Base-by-base conservation (phyloP, 495 filamentous ascomycete genomes). In the Neurospora africana region DNA sequence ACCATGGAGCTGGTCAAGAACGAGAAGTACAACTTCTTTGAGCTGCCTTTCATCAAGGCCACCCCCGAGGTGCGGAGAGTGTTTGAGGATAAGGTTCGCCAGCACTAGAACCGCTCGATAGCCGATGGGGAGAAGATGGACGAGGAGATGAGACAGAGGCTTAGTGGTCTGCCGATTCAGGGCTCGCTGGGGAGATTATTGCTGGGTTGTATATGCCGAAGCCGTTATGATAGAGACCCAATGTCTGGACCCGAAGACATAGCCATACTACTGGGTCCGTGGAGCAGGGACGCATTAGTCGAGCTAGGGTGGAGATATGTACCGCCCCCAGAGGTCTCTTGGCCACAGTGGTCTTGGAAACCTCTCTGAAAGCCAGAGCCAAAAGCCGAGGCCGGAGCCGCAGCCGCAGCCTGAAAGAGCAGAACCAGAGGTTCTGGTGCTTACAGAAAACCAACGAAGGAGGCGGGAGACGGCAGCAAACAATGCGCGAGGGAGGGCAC, bases 1-100 rank as follows among this genome's bases (percentile, higher is more conserved):
- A 86, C 96, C 68, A 83, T 96, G 61, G 96, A 98, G 83, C 85
- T 99, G 65, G 85, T 97, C 71, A 95, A 97, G 83, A 98, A 97
- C 78, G 89, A 90, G 58, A 91, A 88, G 76, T 94, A 93, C 76
- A 87, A 89, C 75, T 95, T 99, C 85, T 99, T 95, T 86, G 91
- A 93, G 53, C 86, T 97, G 73, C 92, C 92, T 53, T 98, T 97
- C 73, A 92, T 97, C 83, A 95, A 96, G 83, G 87, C 89, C 74
- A 88, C 90, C 67, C 93, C 93, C 68, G 92, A 97, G 84, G 94
- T 97, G 84, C 72, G 83, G 72, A 68, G 61, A 37, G 53, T 68
- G 21, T 70, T 73, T 43, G 41, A 70, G 35, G 40, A 76, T 17
- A 69, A 70, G 39, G 53, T 65, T 65, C 53, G 53, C 53, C 53